Conservation (phyloP, 2,329 filamentous ascomycete genomes). For the Colletotrichum paranaense region DNA sequence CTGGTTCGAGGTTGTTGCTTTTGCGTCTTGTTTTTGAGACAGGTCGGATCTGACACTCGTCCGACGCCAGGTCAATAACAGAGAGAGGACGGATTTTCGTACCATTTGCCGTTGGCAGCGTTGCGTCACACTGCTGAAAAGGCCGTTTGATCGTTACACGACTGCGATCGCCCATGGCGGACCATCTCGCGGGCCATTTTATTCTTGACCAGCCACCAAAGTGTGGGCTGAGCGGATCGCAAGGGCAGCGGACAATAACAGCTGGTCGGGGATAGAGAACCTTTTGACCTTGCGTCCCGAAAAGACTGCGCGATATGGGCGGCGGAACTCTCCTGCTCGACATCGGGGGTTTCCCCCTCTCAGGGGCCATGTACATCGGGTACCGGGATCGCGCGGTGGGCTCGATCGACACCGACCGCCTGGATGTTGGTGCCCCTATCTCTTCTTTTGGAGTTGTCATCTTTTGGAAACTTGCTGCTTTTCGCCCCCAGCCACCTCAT, state of each 20-base stretch:
- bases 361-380: constrained; percentile 15
- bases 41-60: constrained; percentile 23
- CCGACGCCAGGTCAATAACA: background rate
- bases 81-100: background rate
- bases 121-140: background rate
- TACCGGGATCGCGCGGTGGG: constrained; percentile 22
- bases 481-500: constrained; percentile 16
- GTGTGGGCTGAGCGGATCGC: background rate
- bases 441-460: constrained; percentile 4
- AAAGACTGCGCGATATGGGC: background rate
- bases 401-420: constrained; percentile 33
- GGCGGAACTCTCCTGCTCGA: background rate
- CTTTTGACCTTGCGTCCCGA: background rate
- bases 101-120: constrained; percentile 7
- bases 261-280: background rate
- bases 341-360: background rate
- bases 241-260: constrained; percentile 1
- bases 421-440: constrained; percentile 32
- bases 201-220: background rate
- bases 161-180: constrained; percentile 17
- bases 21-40: constrained; percentile 14
- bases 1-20: background rate
- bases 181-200: background rate
- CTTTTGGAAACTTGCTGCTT: background rate
- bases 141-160: constrained; percentile 7